Base-by-base conservation (phyloP, 495 filamentous ascomycete genomes). In the Neurospora terricola region DNA sequence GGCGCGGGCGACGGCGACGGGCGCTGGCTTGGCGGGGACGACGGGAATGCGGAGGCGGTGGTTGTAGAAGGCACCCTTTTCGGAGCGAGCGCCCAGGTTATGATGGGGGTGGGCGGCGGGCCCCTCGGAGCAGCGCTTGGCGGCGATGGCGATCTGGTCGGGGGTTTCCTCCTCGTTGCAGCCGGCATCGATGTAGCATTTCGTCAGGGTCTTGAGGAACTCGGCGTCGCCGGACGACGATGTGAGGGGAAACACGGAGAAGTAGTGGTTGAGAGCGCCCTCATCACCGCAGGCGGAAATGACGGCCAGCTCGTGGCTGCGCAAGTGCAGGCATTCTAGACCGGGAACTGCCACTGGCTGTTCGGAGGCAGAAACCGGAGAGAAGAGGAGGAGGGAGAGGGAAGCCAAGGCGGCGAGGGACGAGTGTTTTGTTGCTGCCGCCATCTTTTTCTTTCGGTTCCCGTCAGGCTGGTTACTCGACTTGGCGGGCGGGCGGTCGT, bases 111-210 rank as follows among this genome's bases (percentile, higher is more conserved):
- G 23, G 78, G 72, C 3, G 76, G 72, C 27, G 77, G 77, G 39
- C 43, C 72, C 74, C 75, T 71, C 72, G 75, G 75, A 4, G 71
- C 69, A 18, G 73, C 75, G 23, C 72, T 72, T 38, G 68, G 75
- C 5, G 81, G 18, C 79, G 78, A 68, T 80, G 76, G 70, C 84
- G 76, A 38, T 84, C 81, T 37, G 78, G 72, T 2, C 69, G 62
- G 34, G 70, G 69, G 59, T 75, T 71, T 38, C 79, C 76, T 78
- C 83, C 83, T 42, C 71, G 77, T 39, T 76, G 79, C 84, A 86
- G 36, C 82, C 83, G 37, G 80, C 80, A 69, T 78, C 74, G 30
- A 72, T 48, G 75, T 83, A 85, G 74, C 83, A 85, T 16, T 69
- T 75, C 71, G 84, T 80, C 37, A 84, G 73, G 27, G 54, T 34